phyloP scores from a whole-genome alignment of 1,284 basidiomycete genomes.

The Fomitopsis schrenkii region DNA sequence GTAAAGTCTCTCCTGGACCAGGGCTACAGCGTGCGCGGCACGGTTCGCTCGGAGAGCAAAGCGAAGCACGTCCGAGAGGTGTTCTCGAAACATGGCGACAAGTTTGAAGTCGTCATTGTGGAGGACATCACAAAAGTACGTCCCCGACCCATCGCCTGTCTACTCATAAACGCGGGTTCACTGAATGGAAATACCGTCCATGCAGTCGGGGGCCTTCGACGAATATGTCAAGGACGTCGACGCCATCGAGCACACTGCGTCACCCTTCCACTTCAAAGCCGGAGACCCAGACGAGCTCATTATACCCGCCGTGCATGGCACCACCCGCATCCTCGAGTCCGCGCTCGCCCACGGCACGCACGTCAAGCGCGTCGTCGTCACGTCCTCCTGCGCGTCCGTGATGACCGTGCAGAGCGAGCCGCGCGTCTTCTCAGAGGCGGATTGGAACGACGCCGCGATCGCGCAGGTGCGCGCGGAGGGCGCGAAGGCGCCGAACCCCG shows the following conservation, averaged over 20 bases:
- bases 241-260: constrained; percentile 42
- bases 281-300: constrained; percentile 32
- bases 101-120: constrained; percentile 48
- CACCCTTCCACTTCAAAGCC: constrained; percentile 34
- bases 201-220: constrained; percentile 35
- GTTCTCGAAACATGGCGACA: constrained; percentile 41
- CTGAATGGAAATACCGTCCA: background rate
- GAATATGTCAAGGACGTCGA: constrained; percentile 39
- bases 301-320: constrained; percentile 22
- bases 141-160: background rate
- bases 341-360: constrained; percentile 7
- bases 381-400: constrained; percentile 52
- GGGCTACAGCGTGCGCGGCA: constrained; percentile 51
- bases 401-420: constrained; percentile 15
- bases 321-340: constrained; percentile 19
- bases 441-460: constrained; percentile 68
- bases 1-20: constrained; percentile 34
- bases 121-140: constrained; percentile 51
- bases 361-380: constrained; percentile 49
- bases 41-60: constrained; percentile 50
- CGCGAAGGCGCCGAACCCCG: constrained; percentile 32
- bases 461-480: constrained; percentile 52
- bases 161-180: background rate
- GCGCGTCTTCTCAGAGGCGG: constrained; percentile 34
- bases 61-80: constrained; percentile 43